Evolutionary conservation across 2,329 filamentous ascomycete species (phyloP), one percentile per base, ranked within the genome.

Genomic region (Sporothrix brasiliensis): DNA sequence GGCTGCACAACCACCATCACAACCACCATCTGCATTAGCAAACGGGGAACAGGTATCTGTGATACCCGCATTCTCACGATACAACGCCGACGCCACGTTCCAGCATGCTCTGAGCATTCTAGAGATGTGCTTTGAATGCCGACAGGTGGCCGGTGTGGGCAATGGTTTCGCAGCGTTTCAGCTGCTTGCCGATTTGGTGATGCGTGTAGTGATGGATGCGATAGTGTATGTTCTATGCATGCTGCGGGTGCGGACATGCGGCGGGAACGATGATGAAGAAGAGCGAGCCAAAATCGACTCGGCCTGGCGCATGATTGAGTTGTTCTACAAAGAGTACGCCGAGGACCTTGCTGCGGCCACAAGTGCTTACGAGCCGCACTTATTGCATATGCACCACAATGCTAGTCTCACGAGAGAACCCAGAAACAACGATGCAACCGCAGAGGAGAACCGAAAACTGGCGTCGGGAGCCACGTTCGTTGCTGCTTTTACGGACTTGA

Each of bases 171-270:
- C 77, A 6, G 76, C 76, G 0, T 73, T 74, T 2, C 78, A 78
- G 9, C 56, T 79, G 13, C 74, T 78, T 21, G 74, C 75, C 0
- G 76, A 79, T 13, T 61, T 77, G 30, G 76, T 75, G 1, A 71
- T 74, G 9, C 76, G 74, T 24, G 71, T 72, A 3, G 74, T 77
- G 4, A 70, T 79, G n/a, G 78, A 79, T 13, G 77, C 77, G 0
- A 76, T 75, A 24, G 76, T 79, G 7, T 79, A 77, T 7, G 72
- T 79, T 0, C 67, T 78, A 0, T 78, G 77, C n/a, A 77, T 79
- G 1, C 71, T 79, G 10, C 75, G 77, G 3, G 44, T 56, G 1
- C 72, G 77, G 1, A 60, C n/a, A 0, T 71, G 68, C 0, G 75
- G 75, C 0, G 68, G 72, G 0, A 21, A n/a, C 34, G 21, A 34